A percentile compares a stretch with the other conserved stretches of the same genome.
Evolutionary conservation across 2,329 filamentous ascomycete species (phyloP).

Genomic region (Neonectria neomacrospora): DNA sequence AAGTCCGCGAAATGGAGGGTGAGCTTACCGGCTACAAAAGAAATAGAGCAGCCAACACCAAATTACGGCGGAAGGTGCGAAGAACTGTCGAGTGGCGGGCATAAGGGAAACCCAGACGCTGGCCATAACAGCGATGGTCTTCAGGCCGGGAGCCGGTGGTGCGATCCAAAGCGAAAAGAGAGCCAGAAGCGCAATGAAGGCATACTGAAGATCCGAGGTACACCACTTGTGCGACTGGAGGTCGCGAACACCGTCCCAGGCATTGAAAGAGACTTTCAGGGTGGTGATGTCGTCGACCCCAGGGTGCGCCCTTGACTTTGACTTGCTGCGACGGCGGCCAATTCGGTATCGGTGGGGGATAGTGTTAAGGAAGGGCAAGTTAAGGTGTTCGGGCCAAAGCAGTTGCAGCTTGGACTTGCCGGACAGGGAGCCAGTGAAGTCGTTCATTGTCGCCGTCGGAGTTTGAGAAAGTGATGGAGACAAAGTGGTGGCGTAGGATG

Average conservation of each 20-base stretch:
- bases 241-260: conserved; percentile 78
- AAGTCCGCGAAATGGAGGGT: conserved; percentile 1
- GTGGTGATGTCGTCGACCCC: conserved; percentile 72
- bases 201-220: conserved; percentile 85
- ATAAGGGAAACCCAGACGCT: conserved; percentile 78
- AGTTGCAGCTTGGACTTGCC: conserved; percentile 56
- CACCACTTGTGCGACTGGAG: conserved; percentile 84
- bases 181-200: conserved; percentile 76
- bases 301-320: conserved; percentile 51
- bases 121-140: conserved; percentile 75
- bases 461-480: conserved; percentile 23
- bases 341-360: conserved; percentile 54
- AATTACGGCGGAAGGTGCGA: conserved; percentile 86
- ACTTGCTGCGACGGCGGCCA: conserved; percentile 52
- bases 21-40: conserved; percentile 86
- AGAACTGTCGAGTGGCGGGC: conserved; percentile 89
- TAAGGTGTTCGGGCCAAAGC: conserved; percentile 54
- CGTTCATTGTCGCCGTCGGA: conserved; percentile 50
- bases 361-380: conserved; percentile 56
- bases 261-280: conserved; percentile 85
- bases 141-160: conserved; percentile 81
- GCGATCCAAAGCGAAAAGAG: conserved; percentile 88
- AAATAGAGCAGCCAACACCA: conserved; percentile 91
- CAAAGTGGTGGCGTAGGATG: conserved; percentile 16
- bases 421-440: conserved; percentile 50